Percentiles rank a stretch among this genome's conserved stretches.
Evolutionary conservation across 495 filamentous ascomycete genomes (phyloP).

Genomic region (Tuber aestivum): DNA sequence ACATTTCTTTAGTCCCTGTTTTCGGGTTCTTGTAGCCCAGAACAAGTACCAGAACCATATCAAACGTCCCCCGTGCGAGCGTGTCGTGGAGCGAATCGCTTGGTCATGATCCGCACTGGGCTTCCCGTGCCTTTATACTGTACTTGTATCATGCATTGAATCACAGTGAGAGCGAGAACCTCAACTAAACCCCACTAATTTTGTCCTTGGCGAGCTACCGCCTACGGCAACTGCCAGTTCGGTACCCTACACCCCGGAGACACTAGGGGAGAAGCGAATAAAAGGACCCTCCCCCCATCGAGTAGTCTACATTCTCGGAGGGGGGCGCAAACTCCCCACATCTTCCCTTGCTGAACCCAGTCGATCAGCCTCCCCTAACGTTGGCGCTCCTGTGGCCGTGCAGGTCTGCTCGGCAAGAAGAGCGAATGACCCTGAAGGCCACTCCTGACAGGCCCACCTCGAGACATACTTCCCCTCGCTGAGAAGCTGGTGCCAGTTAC

Average conservation of each 20-base stretch:
- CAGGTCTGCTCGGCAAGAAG: not conserved
- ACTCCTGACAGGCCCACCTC: slow-evolving; percentile 14
- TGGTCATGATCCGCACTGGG: not conserved
- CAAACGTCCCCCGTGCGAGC: not conserved
- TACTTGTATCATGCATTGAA: not conserved
- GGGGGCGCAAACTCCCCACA: not conserved
- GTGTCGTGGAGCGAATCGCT: not conserved
- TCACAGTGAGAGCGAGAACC: not conserved
- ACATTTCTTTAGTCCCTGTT: too few relatives aligned
- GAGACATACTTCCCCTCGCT: slow-evolving; percentile 11
- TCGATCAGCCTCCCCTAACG: not conserved
- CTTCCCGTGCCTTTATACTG: not conserved
- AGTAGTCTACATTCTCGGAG: not conserved
- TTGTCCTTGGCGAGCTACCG: not conserved
- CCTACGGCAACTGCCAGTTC: not conserved
- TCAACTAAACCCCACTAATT: not conserved
- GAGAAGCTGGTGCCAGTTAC: slow-evolving; percentile 11
- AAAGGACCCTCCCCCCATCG: slow-evolving; percentile 9
- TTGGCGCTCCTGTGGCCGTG: not conserved
- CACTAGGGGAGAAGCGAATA: not conserved
- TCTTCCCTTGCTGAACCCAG: not conserved
- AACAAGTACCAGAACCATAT: not conserved
- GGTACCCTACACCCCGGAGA: not conserved
- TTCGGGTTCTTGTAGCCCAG: too few relatives aligned
- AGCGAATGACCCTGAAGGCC: not conserved